Evolutionary conservation across 495 filamentous ascomycete genomes (phyloP).

Genomic region (Neurospora sp.): DNA sequence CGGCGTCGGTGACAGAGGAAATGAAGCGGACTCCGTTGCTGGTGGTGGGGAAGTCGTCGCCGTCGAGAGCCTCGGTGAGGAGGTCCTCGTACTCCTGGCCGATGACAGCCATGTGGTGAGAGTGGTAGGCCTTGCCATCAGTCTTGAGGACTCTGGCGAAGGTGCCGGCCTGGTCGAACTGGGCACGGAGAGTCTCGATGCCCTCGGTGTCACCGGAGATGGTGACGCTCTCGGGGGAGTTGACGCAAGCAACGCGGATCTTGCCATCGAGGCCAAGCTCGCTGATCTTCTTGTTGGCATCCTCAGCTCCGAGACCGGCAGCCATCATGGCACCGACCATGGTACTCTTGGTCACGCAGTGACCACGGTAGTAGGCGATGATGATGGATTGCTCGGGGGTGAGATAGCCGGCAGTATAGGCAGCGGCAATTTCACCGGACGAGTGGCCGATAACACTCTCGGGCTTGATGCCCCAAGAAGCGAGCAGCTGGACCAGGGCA

Average conservation of each 20-base stretch:
- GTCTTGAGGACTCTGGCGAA: conserved; percentile 38
- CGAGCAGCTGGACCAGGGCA: conserved; percentile 41
- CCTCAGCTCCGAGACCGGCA: conserved; percentile 21
- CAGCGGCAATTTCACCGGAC: conserved; percentile 47
- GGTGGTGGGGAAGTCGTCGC: conserved; percentile 25
- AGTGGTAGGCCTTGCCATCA: conserved; percentile 32
- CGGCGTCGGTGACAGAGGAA: conserved; percentile 21
- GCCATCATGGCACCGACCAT: conserved; percentile 34
- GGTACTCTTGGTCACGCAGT: conserved; percentile 13
- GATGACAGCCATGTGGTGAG: conserved; percentile 27
- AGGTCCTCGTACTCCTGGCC: conserved; percentile 24
- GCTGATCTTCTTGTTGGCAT: conserved; percentile 15
- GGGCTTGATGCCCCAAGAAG: conserved; percentile 35
- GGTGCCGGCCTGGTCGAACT: conserved; percentile 21
- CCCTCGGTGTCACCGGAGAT: conserved; percentile 27
- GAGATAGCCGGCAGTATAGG: conserved; percentile 32
- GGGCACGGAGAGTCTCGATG: conserved; percentile 23
- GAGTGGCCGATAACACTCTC: conserved; percentile 48
- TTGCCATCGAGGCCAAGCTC: conserved; percentile 2
- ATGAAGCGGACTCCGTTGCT: conserved; percentile 22
- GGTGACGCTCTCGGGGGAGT: conserved; percentile 37
- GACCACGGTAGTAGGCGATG: conserved; percentile 33
- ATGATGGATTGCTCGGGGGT: conserved; percentile 33
- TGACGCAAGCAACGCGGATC: conserved; percentile 35
- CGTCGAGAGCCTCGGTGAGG: conserved; percentile 8